Evolutionary conservation across 2,329 filamentous ascomycete species (phyloP).

Genomic region (Thelonectria blattea): DNA sequence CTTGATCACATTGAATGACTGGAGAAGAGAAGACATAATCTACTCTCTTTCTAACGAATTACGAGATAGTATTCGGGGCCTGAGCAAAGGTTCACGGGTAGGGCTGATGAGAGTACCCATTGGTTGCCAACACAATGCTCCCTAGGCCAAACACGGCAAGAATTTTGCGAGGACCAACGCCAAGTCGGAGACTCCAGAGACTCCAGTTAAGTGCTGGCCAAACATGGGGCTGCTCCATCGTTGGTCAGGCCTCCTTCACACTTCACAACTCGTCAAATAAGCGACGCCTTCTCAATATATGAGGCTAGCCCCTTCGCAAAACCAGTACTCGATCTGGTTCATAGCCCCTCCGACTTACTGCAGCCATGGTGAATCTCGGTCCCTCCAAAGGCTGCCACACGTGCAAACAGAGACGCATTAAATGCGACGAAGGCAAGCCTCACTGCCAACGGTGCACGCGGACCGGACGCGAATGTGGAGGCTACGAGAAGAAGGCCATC

Average conservation of each 20-base stretch:
- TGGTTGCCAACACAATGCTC: background rate
- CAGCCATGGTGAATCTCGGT: conserved; percentile 21
- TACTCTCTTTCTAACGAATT: no score
- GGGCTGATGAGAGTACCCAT: background rate
- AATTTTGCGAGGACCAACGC: conserved; percentile 1
- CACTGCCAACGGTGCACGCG: conserved; percentile 14
- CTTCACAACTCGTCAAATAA: background rate
- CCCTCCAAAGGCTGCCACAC: conserved; percentile 24
- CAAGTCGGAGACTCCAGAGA: no score
- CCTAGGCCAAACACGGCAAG: background rate
- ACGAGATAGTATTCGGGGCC: no score
- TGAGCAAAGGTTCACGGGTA: background rate
- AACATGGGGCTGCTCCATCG: background rate
- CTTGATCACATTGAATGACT: no score
- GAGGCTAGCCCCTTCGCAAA: conserved; percentile 9
- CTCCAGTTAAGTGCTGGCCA: background rate
- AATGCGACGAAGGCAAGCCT: conserved; percentile 25
- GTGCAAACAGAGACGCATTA: conserved; percentile 20
- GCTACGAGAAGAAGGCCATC: conserved; percentile 14
- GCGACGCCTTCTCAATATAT: background rate
- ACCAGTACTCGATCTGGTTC: background rate
- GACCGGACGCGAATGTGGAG: conserved; percentile 16
- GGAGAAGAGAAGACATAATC: no score
- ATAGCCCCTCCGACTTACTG: background rate
- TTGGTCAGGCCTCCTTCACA: no score